These are phyloP conservation scores for Candida multigemmis DNA, from an alignment of 805 yeast species.

Conservation along the genomic window DNA sequence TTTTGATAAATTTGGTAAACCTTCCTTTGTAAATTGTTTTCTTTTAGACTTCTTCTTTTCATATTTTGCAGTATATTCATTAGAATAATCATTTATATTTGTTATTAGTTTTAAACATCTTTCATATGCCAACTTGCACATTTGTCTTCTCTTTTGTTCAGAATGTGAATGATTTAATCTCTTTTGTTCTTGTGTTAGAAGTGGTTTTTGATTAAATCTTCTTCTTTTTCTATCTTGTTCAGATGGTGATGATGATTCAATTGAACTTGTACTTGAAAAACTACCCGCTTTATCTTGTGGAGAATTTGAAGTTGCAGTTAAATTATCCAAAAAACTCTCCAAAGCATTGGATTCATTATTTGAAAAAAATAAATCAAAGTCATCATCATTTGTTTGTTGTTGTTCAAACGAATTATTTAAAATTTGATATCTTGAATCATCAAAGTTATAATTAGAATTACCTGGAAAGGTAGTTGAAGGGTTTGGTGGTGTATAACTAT, in stretches of 20 bases:
- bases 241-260: constrained; percentile 19
- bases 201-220: constrained; percentile 22
- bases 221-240: constrained; percentile 13
- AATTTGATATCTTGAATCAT: neutral
- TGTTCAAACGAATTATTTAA: no score
- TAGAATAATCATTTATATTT: constrained; percentile 28
- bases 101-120: constrained; percentile 31
- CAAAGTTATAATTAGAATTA: neutral
- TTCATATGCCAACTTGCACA: constrained; percentile 36
- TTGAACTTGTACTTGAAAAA: constrained; percentile 13
- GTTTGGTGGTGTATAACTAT: neutral
- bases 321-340: constrained; percentile 31
- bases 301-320: constrained; percentile 19
- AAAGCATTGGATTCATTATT: constrained; percentile 28
- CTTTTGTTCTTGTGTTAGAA: constrained; percentile 30
- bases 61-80: constrained; percentile 16
- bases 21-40: constrained; percentile 31
- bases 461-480: neutral
- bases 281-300: no score
- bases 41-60: constrained; percentile 22
- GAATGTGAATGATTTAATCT: constrained; percentile 31
- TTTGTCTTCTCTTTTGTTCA: constrained; percentile 34
- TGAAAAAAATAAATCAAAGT: constrained; percentile 26
- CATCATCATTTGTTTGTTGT: constrained; percentile 10
- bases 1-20: constrained; percentile 35